Conservation (phyloP, 768 basidiomycete genomes). For the Gyrodon lividus region DNA sequence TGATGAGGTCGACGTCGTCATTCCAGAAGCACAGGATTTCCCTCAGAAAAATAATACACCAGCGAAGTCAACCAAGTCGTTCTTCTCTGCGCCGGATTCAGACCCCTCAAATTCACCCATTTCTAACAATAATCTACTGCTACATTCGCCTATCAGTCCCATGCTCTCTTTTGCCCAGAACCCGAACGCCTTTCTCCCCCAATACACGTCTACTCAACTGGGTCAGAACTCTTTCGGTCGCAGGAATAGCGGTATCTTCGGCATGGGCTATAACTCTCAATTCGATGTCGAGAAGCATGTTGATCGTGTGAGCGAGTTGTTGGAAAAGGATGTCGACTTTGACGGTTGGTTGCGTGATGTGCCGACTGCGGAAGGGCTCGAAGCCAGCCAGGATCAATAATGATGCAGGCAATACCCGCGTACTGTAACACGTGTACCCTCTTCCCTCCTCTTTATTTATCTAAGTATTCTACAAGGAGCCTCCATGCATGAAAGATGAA, state of each 20-base stretch:
- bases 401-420: background rate
- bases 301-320: slow-evolving; percentile 50
- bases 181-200: slow-evolving; percentile 36
- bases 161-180: slow-evolving; percentile 38
- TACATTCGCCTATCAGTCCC: slow-evolving; percentile 34
- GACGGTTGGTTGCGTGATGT: slow-evolving; percentile 50
- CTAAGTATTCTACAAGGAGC: background rate
- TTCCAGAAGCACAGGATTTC: background rate
- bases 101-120: slow-evolving; percentile 26
- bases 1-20: background rate
- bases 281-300: slow-evolving; percentile 57
- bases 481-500: slow-evolving; percentile 7
- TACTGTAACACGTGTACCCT: slow-evolving; percentile 17
- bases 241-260: slow-evolving; percentile 30
- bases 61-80: slow-evolving; percentile 33
- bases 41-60: slow-evolving; percentile 27
- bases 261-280: slow-evolving; percentile 55
- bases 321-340: slow-evolving; percentile 60
- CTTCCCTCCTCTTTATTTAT: slow-evolving; percentile 13
- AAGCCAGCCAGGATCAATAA: slow-evolving; percentile 15
- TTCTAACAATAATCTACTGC: slow-evolving; percentile 22
- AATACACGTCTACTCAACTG: slow-evolving; percentile 37
- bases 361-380: slow-evolving; percentile 30
- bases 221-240: slow-evolving; percentile 14
- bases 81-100: slow-evolving; percentile 40